Evolutionary conservation across 768 basidiomycete species (phyloP), one percentile per base, ranked within the genome.

Genomic region (Panellus pusillus): DNA sequence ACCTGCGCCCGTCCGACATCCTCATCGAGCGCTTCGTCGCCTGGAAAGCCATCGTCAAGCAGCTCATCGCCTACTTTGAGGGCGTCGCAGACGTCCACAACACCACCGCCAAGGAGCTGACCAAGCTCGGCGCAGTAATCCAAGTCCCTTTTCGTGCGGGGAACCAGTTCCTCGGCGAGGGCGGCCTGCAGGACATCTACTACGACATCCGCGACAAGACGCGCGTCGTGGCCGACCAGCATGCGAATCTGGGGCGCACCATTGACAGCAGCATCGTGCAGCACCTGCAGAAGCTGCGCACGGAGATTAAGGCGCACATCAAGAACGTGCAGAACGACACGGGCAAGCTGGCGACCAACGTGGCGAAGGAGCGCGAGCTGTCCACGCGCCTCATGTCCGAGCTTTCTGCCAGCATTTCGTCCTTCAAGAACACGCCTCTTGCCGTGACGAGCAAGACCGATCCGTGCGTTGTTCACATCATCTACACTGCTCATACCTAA

Each of bases 131-230:
- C 9, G 93, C 87, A 2, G 92, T 98, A 56, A 96, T 99, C 55
- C 96, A 99, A 69, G 96, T 98, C 0, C 97, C 97, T 0, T 98
- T 99, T 75, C 78, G 88, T 32, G 82, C 91, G 3, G 95, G 94
- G 7, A 96, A 97, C 72, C 96, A 98, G 75, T 99, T 99, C 67
- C 78, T 99, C 4, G 97, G 97, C n/a, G 94, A 98, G 69, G 92
- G 91, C 12, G 96, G 97, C 44, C 75, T 99, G 44, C 93, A 95
- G 80, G 87, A 35, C 14, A 35, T 35, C 32, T 35, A 3, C 32
- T 35, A 35, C 14, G 96, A 98, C 65, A 86, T 99, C 57, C 85
- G 97, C 15, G 93, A 98, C 79, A 94, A 93, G 72, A 94, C 94
- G 0, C 87, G 95, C 44, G 71, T 79, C 51, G 92, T 98, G 59